Base-by-base conservation (phyloP, 2,329 filamentous ascomycete species). In the Neonectria neomacrospora region DNA sequence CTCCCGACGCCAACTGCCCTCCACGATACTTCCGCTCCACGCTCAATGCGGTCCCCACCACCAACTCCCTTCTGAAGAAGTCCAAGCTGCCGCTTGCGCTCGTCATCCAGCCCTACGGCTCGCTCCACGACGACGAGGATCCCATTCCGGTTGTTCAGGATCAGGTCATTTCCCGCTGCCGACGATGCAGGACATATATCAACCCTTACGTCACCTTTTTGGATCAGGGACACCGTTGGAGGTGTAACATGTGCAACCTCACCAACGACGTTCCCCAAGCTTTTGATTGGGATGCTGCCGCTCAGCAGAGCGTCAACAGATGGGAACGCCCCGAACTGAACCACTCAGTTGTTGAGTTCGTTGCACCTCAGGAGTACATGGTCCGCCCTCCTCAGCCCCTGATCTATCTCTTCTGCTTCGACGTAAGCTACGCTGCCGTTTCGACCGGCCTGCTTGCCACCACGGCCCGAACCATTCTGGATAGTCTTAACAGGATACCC, bases 341-440 rank as follows among this genome's bases (percentile, higher is more conserved):
- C 81, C 91, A 97, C 76, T 88, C 94, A n/a, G 94, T 98, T 37
- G 94, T 97, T 64, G 96, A 99, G 76, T 99, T 97, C 76, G 92
- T 99, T 70, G 96, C 96, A 12, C 96, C 96, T 2, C 96, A 99
- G 79, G 96, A 99, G 80, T 99, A 99, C 81, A 99, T 99, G 96
- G 96, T 99, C 37, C 91, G 96, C 65, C 94, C 96, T 60, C 96
- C 96, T 47, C 95, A 97, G 80, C 96, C 96, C 41, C 85, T 98
- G 41, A 95, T 97, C 41, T 98, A 98, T 77, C 86, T 97, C 14
- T 98, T 98, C 86, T 84, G 97, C 72, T 93, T 98, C 74, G 95
- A 97, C 73, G 94, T 97, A 67, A 97, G 93, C 83, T 96, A 94
- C 73, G 89, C 93, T 12, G 90, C 95, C 32, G 92, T 97, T 16